Evolutionary conservation across 83 land plant species (phyloP), one percentile per base, ranked within the genome.

Genomic region (Diphasiastrum complanatum): DNA sequence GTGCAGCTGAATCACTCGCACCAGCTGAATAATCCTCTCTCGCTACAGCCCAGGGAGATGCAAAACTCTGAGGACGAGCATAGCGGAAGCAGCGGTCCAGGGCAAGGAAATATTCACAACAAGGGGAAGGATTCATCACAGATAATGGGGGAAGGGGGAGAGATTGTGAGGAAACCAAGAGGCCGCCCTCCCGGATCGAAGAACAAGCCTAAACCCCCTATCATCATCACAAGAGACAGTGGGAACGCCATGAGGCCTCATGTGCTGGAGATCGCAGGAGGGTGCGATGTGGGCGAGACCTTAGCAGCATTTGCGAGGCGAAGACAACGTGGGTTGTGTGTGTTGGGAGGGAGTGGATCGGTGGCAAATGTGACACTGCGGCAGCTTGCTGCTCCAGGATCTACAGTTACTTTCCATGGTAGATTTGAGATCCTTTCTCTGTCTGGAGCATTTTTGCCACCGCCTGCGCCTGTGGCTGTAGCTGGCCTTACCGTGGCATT

Each of bases 131-230:
- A 50, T 10, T 12, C 12, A 16, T 10, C 12, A 16, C 53, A n/a
- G 12, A 12, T n/a, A 11, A 55, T 55, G 59, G 59, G 59, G 31
- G n/a, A n/a, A n/a, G 43, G 1, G 5, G 59, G 59, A 30, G 59
- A 55, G 34, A 55, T 55, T 10, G 59, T 55, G 0, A 31, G 59
- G 11, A 55, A 55, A 35, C 59, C 59, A 14, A 31, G 59, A 11
- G 59, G 59, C 10, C 59, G 59, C 16, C 59, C 59, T 11, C 59
- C 59, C 34, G 59, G 59, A 0, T 55, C 59, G 11, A 55, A 55
- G 59, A 55, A 55, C 59, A 55, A 55, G 35, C 59, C 59, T 35
- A 55, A 55, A 35, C 59, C 59, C 0, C 59, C 59, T 35, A 55
- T 55, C 59, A 55, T 55, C 34, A 55, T 55, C 59, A 55, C 59